A percentile compares a stretch with the other conserved stretches of the same genome.
These are phyloP conservation scores for Penicillium sp. DNA, from an alignment of 2,329 filamentous ascomycete genomes.

Conservation along the genomic window DNA sequence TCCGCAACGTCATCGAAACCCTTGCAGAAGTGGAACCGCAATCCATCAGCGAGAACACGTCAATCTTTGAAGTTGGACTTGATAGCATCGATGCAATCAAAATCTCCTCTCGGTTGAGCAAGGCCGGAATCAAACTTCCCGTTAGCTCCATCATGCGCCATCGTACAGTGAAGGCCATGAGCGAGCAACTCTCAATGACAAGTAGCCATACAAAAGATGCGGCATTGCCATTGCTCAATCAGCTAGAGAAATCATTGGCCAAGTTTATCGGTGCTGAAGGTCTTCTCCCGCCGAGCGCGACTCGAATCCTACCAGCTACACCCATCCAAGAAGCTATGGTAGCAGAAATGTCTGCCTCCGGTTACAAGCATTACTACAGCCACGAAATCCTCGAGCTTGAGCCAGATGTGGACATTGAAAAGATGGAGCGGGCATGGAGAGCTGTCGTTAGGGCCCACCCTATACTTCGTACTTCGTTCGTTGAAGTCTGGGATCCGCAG, in stretches of 20 bases:
- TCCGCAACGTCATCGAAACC: conserved; percentile 62
- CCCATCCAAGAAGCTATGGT: conserved; percentile 85
- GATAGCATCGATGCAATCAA: conserved; percentile 93
- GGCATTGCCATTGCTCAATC: conserved; percentile 10
- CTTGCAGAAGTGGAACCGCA: conserved; percentile 56
- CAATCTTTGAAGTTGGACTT: conserved; percentile 77
- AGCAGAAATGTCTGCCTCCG: conserved; percentile 73
- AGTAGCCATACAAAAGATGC: conserved; percentile 25
- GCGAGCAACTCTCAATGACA: conserved; percentile 22
- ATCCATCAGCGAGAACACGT: conserved; percentile 56
- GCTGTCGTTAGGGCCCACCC: conserved; percentile 59
- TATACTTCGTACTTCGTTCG: conserved; percentile 73
- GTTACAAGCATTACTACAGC: conserved; percentile 78
- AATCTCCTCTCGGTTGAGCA: conserved; percentile 68
- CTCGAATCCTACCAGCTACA: conserved; percentile 69
- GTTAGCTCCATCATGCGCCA: conserved; percentile 75
- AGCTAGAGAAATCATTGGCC: conserved; percentile 33
- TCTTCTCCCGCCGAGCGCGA: conserved; percentile 43
- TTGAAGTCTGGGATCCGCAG: conserved; percentile 60
- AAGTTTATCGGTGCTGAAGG: conserved; percentile 36
- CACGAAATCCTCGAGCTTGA: conserved; percentile 69
- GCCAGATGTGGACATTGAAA: conserved; percentile 52
- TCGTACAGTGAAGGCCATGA: conserved; percentile 65
- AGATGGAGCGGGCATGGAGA: conserved; percentile 61
- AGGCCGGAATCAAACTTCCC: conserved; percentile 57